These are phyloP conservation scores for Berkeleyomyces basicola DNA, from an alignment of 2,329 filamentous ascomycete species.

Conservation along the genomic window DNA sequence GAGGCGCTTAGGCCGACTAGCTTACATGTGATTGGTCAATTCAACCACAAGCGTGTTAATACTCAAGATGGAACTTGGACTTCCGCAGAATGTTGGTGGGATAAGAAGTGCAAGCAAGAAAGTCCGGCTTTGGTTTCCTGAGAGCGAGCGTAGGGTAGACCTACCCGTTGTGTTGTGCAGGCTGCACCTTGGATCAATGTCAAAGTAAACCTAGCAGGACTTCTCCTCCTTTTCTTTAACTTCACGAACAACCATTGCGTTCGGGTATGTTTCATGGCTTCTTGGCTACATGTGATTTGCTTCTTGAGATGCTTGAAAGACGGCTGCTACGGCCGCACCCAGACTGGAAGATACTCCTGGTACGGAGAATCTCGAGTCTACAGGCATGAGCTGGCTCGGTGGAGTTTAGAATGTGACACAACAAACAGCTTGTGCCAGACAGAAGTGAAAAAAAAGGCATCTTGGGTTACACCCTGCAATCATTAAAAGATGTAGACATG, in stretches of 20 bases:
- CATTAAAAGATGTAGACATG: background rate
- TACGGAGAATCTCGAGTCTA: background rate
- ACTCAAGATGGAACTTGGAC: too few species aligned
- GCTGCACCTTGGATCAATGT: too few species aligned
- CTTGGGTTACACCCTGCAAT: background rate
- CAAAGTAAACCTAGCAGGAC: too few species aligned
- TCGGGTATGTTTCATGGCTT: background rate
- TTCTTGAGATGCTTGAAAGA: background rate
- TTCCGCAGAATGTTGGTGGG: too few species aligned
- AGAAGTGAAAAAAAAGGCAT: background rate
- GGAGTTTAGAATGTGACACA: background rate
- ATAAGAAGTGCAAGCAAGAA: too few species aligned
- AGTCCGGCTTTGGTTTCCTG: too few species aligned
- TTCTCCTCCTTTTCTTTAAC: too few species aligned
- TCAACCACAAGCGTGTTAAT: background rate
- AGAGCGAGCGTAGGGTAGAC: too few species aligned
- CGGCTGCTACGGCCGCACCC: background rate
- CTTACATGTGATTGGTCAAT: slow-evolving; percentile 5
- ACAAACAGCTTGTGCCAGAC: background rate
- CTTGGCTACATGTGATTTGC: background rate
- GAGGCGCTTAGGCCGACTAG: background rate
- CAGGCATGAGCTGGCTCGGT: background rate
- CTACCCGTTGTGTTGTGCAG: too few species aligned
- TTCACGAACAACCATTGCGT: background rate
- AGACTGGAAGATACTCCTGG: background rate